Base-by-base conservation (phyloP, 192 early-diverging fungal genomes). In the Coemansia umbellata region DNA sequence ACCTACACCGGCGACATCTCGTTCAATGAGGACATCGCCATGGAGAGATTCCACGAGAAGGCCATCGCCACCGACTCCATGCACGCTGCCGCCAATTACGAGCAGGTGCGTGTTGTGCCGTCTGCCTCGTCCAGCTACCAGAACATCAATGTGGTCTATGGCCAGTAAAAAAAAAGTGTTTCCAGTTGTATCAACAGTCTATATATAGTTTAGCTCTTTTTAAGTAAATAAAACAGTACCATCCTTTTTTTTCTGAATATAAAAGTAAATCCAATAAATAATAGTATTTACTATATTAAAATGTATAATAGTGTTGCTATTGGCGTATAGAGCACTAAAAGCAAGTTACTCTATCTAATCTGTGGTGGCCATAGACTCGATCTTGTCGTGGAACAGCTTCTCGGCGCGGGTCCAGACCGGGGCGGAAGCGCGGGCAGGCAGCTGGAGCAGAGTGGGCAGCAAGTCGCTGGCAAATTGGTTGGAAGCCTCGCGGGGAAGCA, bases 401-500 rank as follows among this genome's bases (percentile, higher is more conserved):
- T 91, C 93, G 30, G 94, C 94, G 23, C 86, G 83, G 17, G 59
- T 77, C 94, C 94, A 91, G 22, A 90, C 90, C 10, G 78, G 74
- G 22, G 89, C 81, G n/a, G 74, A 60, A 18, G 76, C 43, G 45
- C 91, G 80, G n/a, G 81, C 49, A 55, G 82, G 79, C 41, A 89
- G 75, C 49, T 84, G 81, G 39, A 90, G 78, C 50, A 98, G 81
- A 7, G 83, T 87, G 13, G 93, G 92, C 57, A 95, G 69, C 50
- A 98, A 62, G 72, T 98, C 93, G 45, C 59, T 54, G 45, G 84
- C 84, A 74, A 96, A 98, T 60, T 84, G 79, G 58, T 98, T 91
- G 32, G 86, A 89, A 5, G 89, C 81, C 69, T 98, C 95, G 45
- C 94, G 83, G 26, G 95, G 94, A 42, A 98, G 69, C 61, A 98